A percentile compares a stretch with the other conserved stretches of the same genome.
Conservation (phyloP, 768 basidiomycete genomes). For the Chalciporus piperatus region DNA sequence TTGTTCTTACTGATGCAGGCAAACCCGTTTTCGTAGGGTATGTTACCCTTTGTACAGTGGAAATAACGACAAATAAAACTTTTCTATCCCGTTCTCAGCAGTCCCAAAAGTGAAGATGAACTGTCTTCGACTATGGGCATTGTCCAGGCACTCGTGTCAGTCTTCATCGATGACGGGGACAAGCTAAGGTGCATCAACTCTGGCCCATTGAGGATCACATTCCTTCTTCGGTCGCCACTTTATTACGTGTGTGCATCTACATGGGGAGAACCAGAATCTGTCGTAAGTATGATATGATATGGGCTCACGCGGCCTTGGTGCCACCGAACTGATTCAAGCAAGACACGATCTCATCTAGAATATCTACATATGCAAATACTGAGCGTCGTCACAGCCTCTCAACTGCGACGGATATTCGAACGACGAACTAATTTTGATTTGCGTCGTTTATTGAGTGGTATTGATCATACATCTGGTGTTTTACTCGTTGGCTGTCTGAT, state of each 20-base stretch:
- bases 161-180: slow-evolving; percentile 92
- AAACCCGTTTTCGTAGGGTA: slow-evolving; percentile 96
- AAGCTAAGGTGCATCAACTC: slow-evolving; percentile 81
- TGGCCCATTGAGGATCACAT: slow-evolving; percentile 79
- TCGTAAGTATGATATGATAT: slow-evolving; percentile 61
- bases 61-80: neutral
- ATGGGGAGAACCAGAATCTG: slow-evolving; percentile 95
- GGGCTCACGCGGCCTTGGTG: neutral
- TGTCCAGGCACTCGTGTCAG: slow-evolving; percentile 93
- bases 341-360: slow-evolving; percentile 93
- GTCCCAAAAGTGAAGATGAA: slow-evolving; percentile 53
- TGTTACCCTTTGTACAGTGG: slow-evolving; percentile 10
- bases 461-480: neutral
- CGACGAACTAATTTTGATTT: slow-evolving; percentile 91
- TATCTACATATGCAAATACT: slow-evolving; percentile 93
- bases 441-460: slow-evolving; percentile 67
- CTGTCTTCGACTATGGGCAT: slow-evolving; percentile 83
- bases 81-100: slow-evolving; percentile 31
- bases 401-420: slow-evolving; percentile 84
- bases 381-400: slow-evolving; percentile 82
- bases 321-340: slow-evolving; percentile 50
- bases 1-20: slow-evolving; percentile 90
- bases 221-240: slow-evolving; percentile 81
- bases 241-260: slow-evolving; percentile 91
- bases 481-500: neutral